Evolutionary conservation across 768 basidiomycete genomes (phyloP), one percentile per base, ranked within the genome.

Genomic region (Trametes punicea): DNA sequence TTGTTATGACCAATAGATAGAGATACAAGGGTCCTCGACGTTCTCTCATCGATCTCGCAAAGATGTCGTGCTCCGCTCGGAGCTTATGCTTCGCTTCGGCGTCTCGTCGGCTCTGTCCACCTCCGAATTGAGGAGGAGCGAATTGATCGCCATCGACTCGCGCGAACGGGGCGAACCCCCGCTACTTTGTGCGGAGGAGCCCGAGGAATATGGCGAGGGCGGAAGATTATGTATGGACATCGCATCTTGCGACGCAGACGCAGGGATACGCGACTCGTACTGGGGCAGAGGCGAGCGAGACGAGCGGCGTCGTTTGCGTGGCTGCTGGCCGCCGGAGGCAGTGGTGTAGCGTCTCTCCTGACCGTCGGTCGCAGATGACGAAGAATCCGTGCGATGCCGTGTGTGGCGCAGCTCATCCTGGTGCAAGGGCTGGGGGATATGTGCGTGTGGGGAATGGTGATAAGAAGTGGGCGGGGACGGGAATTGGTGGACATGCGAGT

Each of bases 131-230:
- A 90, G 77, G 25, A 92, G 56, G 27, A 92, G 71, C 1, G 87
- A 87, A 25, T 85, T 88, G 62, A 92, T 90, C 40, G 87, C 83
- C 89, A 91, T 91, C 33, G 85, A 84, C 15, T 81, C 81, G 53
- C 84, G 77, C 51, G 87, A 83, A 45, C 84, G 80, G 40, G 87
- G 87, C 1, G 87, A 89, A 63, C 81, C 85, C 59, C 83, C 83
- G 46, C 81, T 81, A 15, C 85, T 84, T 54, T 83, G 56, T 18
- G 55, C 81, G 55, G 85, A 85, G 33, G 81, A 79, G 13, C 85
- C 81, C 15, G 87, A 86, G 23, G 85, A 86, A 65, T 87, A 87
- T 1, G 89, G 87, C 6, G 87, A 89, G 3, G 85, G 86, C 2
- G 87, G 85, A 11, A 85, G 75, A 60, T 85, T 78, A 62, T 66